A percentile compares a stretch with the other conserved stretches of the same genome.
Conservation (phyloP, 306 rosid species). For the Quercus wislizeni region DNA sequence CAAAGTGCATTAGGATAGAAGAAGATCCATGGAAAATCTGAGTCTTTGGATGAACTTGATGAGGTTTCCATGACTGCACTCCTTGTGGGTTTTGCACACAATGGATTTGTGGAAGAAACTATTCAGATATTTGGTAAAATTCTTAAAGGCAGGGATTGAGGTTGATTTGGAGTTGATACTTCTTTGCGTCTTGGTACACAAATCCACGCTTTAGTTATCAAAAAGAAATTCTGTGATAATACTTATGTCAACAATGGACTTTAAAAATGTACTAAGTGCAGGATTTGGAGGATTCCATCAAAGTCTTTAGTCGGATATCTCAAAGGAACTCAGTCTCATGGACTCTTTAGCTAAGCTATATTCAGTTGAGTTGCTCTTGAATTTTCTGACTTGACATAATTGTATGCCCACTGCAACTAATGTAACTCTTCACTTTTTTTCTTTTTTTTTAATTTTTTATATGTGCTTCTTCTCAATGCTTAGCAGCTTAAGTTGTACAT, state of each 20-base stretch:
- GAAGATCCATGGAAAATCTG: conserved; percentile 73
- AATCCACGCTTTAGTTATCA: conserved; percentile 60
- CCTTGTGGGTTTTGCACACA: conserved; percentile 82
- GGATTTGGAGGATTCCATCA: conserved; percentile 55
- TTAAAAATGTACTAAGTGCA: conserved; percentile 91
- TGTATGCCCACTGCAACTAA: too few relatives aligned
- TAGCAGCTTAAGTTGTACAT: too few relatives aligned
- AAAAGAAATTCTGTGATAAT: conserved; percentile 54
- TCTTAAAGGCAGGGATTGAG: conserved; percentile 53
- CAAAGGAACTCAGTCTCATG: too few relatives aligned
- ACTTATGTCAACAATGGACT: conserved; percentile 80
- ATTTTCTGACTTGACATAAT: too few relatives aligned
- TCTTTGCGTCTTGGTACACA: conserved; percentile 73
- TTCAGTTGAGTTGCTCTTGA: too few relatives aligned
- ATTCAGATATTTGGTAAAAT: conserved; percentile 64
- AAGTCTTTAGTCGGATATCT: conserved; percentile 51
- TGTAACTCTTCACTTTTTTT: too few relatives aligned
- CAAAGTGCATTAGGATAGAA: conserved; percentile 67
- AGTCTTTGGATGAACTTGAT: conserved; percentile 66
- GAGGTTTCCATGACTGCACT: conserved; percentile 81
- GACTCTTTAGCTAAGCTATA: too few relatives aligned
- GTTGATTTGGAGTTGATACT: conserved; percentile 71
- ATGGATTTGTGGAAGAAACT: conserved; percentile 83
- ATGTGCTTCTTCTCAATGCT: too few relatives aligned
- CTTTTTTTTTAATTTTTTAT: too few relatives aligned